These are phyloP conservation scores for Notholithocarpus densiflorus DNA, from an alignment of 306 rosid species.

Conservation along the genomic window DNA sequence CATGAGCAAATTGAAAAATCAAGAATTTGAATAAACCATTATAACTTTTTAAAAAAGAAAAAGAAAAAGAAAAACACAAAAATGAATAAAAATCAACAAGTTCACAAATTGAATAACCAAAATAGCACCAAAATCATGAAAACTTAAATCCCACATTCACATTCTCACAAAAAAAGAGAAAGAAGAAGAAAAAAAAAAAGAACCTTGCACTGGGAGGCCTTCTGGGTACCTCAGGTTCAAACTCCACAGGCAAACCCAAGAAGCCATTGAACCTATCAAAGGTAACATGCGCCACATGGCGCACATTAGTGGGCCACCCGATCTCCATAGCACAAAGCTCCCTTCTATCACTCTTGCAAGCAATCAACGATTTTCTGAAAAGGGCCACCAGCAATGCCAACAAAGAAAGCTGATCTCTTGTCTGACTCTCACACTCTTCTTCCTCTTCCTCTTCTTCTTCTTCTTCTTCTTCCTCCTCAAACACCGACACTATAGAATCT, in stretches of 20 bases:
- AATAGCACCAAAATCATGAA: not conserved
- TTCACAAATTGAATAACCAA: not conserved
- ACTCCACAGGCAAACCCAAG: slow-evolving; percentile 92
- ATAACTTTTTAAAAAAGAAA: not conserved
- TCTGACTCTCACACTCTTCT: slow-evolving; percentile 16
- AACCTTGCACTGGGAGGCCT: slow-evolving; percentile 99
- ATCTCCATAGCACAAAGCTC: slow-evolving; percentile 64
- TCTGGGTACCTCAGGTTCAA: slow-evolving; percentile 78
- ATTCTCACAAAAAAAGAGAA: not conserved
- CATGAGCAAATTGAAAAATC: not conserved
- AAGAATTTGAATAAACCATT: not conserved
- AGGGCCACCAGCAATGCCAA: slow-evolving; percentile 52
- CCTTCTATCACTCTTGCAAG: slow-evolving; percentile 47
- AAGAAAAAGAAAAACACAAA: not conserved
- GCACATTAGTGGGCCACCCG: slow-evolving; percentile 78
- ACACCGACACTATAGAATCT: slow-evolving; percentile 19
- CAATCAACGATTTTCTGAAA: slow-evolving; percentile 56
- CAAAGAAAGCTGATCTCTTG: slow-evolving; percentile 51
- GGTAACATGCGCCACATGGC: slow-evolving; percentile 94
- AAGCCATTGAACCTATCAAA: slow-evolving; percentile 91
- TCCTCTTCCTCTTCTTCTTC: slow-evolving; percentile 15
- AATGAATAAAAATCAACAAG: slow-evolving; percentile 3
- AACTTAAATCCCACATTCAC: not conserved
- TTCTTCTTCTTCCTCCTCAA: slow-evolving; percentile 24
- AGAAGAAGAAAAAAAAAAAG: not conserved